Evolutionary conservation across 352 stramenopile species (phyloP).

Genomic region (Pythium rhizo-oryzae): DNA sequence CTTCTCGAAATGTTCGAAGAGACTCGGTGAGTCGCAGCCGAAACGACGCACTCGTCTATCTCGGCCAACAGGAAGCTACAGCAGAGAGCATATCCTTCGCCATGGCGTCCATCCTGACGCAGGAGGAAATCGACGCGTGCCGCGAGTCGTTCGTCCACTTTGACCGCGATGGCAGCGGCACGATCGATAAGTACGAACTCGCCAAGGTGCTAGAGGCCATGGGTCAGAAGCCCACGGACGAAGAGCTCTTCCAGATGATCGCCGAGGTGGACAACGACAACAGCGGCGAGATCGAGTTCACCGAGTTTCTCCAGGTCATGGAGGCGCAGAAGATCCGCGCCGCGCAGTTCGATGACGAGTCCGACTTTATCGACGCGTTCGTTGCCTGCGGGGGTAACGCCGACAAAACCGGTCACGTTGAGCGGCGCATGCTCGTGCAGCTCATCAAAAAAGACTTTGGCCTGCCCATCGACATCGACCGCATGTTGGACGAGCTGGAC

Average conservation of each 20-base stretch:
- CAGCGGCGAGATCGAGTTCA: conserved; percentile 97
- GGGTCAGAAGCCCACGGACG: conserved; percentile 96
- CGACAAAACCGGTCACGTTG: conserved; percentile 94
- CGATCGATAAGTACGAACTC: conserved; percentile 96
- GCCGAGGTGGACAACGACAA: conserved; percentile 93
- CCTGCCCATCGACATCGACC: conserved; percentile 96
- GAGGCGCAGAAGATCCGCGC: conserved; percentile 96
- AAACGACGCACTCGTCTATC: neutral
- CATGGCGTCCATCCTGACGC: conserved; percentile 89
- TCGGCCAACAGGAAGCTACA: neutral
- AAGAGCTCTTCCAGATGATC: conserved; percentile 98
- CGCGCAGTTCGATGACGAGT: conserved; percentile 95
- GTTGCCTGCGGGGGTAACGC: conserved; percentile 93
- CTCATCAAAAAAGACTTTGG: conserved; percentile 98
- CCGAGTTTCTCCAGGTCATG: conserved; percentile 97
- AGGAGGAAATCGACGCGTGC: conserved; percentile 97
- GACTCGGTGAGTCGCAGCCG: neutral
- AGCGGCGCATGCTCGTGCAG: conserved; percentile 85
- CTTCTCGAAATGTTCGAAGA: neutral
- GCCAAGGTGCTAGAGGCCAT: conserved; percentile 96
- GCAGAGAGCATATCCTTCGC: neutral
- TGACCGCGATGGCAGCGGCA: conserved; percentile 95
- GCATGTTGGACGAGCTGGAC: conserved; percentile 96
- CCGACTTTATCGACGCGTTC: conserved; percentile 97
- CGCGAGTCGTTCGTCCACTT: conserved; percentile 97